Percentiles rank a stretch among this genome's conserved stretches.
These are phyloP conservation scores for Hanseniaspora jakobsenii DNA, from an alignment of 805 yeast species.

Conservation along the genomic window DNA sequence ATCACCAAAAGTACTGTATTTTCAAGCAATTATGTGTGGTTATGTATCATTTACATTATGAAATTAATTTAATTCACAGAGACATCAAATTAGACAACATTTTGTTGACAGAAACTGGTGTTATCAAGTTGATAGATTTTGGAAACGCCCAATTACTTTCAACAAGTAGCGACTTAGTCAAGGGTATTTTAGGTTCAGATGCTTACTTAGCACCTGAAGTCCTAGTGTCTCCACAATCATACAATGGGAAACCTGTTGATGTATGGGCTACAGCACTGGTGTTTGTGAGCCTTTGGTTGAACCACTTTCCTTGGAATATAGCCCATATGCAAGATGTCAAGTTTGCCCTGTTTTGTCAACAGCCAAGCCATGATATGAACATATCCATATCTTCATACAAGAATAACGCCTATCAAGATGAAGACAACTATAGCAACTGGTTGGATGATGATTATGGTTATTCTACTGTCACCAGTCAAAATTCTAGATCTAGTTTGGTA, in stretches of 20 bases:
- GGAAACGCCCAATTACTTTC: conserved; percentile 73
- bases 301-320: conserved; percentile 90
- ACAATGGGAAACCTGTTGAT: conserved; percentile 82
- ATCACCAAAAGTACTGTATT: conserved; percentile 63
- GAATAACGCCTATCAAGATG: background rate
- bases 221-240: conserved; percentile 32
- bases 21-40: conserved; percentile 72
- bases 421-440: conserved; percentile 23
- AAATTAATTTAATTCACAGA: conserved; percentile 76
- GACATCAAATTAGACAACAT: conserved; percentile 90
- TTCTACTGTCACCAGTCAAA: conserved; percentile 56
- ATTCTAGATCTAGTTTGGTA: conserved; percentile 34
- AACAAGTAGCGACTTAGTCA: conserved; percentile 34
- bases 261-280: conserved; percentile 91
- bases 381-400: too few relatives aligned
- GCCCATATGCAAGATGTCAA: conserved; percentile 64
- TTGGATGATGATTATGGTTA: conserved; percentile 36
- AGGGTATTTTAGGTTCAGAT: conserved; percentile 88
- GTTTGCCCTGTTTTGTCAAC: conserved; percentile 50
- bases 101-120: conserved; percentile 63
- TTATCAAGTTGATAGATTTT: conserved; percentile 79
- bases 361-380: conserved; percentile 26
- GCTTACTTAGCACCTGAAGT: conserved; percentile 95
- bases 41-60: conserved; percentile 57
- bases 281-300: conserved; percentile 76